Evolutionary conservation across 106 monocot species (phyloP), one percentile per base, ranked within the genome.

Genomic region (Chionographis japonica): DNA sequence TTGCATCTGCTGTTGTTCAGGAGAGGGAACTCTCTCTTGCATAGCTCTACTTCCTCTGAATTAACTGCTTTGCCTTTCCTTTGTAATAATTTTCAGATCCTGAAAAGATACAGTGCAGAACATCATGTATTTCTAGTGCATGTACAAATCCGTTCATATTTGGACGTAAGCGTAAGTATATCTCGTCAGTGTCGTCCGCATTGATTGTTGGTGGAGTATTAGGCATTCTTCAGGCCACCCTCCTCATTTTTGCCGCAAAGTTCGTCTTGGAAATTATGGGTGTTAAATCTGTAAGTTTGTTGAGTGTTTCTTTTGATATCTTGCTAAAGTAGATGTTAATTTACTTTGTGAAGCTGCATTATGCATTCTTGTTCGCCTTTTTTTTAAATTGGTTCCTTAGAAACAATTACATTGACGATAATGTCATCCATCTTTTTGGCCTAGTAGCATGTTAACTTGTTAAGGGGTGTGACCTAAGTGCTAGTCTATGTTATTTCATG

Each of bases 161-260:
- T 65, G 58, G 38, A 12, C 3, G 37, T 15, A 63, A 82, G 61
- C 85, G 63, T 19, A 89, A 65, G 51, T 75, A 81, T 65, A 82
- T 94, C 19, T 83, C 94, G 27, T 94, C 94, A 43, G 94, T 90
- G 17, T 80, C 94, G 10, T 85, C 94, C 27, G 90, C 94, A 36
- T 74, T 94, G 36, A 65, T 90, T 37, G 80, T 94, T 58, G 90
- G 94, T 38, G 80, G 40, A 53, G 37, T 85, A 10, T 83, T 94
- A 27, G 94, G 94, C 10, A 15, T 94, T 63, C 42, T 94, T 70
- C 85, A 85, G 56, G 57, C 90, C 41, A 12, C 84, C 2, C 61
- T 87, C 11, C 90, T 94, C 39, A 74, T 78, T 36, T 65, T 81
- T 60, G 75, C 78, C 40, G 82, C 85, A 64, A 94, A 74, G 64